Conservation (phyloP, 2,329 filamentous ascomycete genomes). For the Penicillium capsulatum region DNA sequence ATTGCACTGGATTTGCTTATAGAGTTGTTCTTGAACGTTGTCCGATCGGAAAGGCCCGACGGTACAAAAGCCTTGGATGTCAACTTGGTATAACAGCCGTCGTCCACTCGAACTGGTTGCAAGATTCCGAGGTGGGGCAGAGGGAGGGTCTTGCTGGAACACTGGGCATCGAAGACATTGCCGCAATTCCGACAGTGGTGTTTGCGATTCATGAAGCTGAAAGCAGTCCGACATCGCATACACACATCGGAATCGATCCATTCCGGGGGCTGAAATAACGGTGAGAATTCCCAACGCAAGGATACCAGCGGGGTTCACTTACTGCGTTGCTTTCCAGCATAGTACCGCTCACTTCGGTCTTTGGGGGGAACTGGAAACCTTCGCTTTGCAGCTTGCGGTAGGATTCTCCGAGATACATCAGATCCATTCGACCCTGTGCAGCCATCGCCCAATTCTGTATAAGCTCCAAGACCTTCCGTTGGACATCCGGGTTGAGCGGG, state of each 20-base stretch:
- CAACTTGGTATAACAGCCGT: conserved; percentile 88
- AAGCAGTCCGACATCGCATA: conserved; percentile 92
- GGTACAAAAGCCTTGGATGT: conserved; percentile 62
- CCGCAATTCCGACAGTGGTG: conserved; percentile 98
- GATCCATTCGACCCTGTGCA: conserved; percentile 75
- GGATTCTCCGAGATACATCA: conserved; percentile 82
- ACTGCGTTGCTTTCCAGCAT: conserved; percentile 97
- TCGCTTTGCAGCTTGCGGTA: conserved; percentile 79
- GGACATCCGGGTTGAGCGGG: conserved; percentile 79
- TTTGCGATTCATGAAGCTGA: conserved; percentile 97
- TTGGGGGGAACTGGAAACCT: conserved; percentile 84
- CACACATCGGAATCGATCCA: conserved; percentile 98
- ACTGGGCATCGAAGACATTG: conserved; percentile 94
- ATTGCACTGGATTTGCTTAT: conserved; percentile 68
- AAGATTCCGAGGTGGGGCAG: conserved; percentile 90
- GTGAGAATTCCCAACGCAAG: conserved; percentile 9
- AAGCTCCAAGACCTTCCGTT: conserved; percentile 83
- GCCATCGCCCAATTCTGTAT: conserved; percentile 92
- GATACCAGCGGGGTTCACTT: conserved; percentile 39
- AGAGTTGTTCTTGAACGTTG: conserved; percentile 45
- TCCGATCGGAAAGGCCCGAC: conserved; percentile 40
- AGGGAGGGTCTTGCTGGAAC: conserved; percentile 81
- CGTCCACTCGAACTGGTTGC: conserved; percentile 87
- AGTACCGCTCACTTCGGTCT: conserved; percentile 80
- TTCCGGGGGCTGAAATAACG: conserved; percentile 68